Percentiles rank a stretch among this genome's conserved stretches.
phyloP scores from a whole-genome alignment of 306 rosid species.

The Inga leiocalycina region DNA sequence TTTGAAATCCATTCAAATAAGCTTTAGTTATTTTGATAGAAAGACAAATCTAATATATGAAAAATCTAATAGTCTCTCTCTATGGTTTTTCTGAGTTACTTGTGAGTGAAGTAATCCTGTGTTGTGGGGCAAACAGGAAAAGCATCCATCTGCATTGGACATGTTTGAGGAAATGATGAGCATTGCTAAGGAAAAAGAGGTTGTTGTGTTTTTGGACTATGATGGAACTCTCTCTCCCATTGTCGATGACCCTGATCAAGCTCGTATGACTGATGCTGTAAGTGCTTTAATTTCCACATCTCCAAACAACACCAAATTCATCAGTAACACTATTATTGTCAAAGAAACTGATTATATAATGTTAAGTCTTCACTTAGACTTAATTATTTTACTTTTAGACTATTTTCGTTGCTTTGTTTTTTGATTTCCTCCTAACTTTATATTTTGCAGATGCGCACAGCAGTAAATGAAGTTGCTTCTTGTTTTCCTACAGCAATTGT shows the following conservation, averaged over 20 bases:
- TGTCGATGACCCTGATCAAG: conserved; percentile 54
- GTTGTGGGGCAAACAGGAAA: conserved; percentile 36
- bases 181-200: conserved; percentile 43
- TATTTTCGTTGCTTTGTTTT: neutral
- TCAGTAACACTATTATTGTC: neutral
- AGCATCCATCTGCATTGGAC: conserved; percentile 55
- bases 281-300: neutral
- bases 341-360: neutral
- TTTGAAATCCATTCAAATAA: no score
- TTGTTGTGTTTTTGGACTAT: conserved; percentile 64
- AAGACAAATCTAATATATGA: no score
- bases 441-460: conserved; percentile 53
- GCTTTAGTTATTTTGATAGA: no score
- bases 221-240: conserved; percentile 68
- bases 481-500: conserved; percentile 59
- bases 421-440: no score
- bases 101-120: neutral
- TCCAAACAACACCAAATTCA: neutral
- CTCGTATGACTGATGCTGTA: conserved; percentile 54
- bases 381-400: neutral
- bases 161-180: conserved; percentile 57
- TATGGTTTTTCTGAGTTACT: neutral
- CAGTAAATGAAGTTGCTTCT: conserved; percentile 43
- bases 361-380: neutral
- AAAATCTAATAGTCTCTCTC: no score